Evolutionary conservation across 2,329 filamentous ascomycete species (phyloP), one percentile per base, ranked within the genome.

Genomic region (Diaporthe vexans): DNA sequence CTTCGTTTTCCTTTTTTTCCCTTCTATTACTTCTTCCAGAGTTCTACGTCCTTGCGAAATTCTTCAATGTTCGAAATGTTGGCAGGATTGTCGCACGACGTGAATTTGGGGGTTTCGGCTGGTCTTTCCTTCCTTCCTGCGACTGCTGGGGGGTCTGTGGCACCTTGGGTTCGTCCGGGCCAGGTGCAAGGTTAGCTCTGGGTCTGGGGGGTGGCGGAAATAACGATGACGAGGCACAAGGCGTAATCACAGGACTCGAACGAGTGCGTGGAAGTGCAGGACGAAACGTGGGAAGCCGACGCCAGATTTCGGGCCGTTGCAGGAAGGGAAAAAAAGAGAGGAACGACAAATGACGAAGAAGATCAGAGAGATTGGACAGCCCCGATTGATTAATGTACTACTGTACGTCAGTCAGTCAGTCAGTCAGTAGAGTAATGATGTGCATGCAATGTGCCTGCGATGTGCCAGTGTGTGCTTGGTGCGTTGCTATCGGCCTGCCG

Each of bases 61-160:
- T 26, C 7, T 19, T 26, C n/a, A 40, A 26, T 19, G 48, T 19
- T 54, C 15, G 63, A 51, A 43, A 10, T 58, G 29, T 37, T 24
- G 56, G 63, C 63, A 54, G 63, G 63, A 68, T 68, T 68, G 63
- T 68, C 63, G 63, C 63, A 68, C 63, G 63, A 68, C 63, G 29
- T 26, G 29, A 37, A 24, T 26, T 37, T 68, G 63, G 63, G 63
- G 63, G 63, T 68, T 68, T 68, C 63, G 63, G 63, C 63, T 68
- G 33, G 63, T 68, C 13, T 68, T 37, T 67, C 40, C 63, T 35
- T 54, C 33, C 29, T 37, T 67, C 46, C 63, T 67, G 26, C 3
- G 63, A 37, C 29, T 29, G 46, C 24, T 37, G 33, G 43, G 40
- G 40, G 58, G 63, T 54, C 63, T 40, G 63, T 51, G 29, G 29